phyloP scores from a whole-genome alignment of 169 alveolate species.

The Miamiensis avidus region DNA sequence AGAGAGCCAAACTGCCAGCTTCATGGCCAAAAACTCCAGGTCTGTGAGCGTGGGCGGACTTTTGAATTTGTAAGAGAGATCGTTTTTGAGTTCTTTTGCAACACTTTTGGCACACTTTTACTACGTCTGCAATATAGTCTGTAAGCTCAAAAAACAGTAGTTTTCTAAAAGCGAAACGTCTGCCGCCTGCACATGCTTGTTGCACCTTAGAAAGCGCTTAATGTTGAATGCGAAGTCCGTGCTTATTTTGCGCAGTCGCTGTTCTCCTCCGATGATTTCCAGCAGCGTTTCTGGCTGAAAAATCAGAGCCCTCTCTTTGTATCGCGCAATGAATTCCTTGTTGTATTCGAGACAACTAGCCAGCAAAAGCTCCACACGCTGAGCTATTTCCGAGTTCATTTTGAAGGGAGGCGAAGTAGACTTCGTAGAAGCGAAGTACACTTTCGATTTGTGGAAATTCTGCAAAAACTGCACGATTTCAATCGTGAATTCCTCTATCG shows the following conservation, averaged over 20 bases:
- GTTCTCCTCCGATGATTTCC: not conserved
- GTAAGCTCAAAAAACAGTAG: not conserved
- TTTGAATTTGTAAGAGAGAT: not conserved
- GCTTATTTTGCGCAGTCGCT: not conserved
- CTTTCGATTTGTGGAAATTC: not conserved
- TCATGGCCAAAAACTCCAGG: not conserved
- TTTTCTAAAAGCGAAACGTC: not conserved
- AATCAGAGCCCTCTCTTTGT: not conserved
- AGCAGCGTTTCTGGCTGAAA: not conserved
- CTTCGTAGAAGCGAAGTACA: no score
- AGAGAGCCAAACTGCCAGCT: not conserved
- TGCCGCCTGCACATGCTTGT: not conserved
- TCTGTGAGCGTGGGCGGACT: no score
- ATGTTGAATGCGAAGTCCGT: not conserved
- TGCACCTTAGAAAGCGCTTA: no score
- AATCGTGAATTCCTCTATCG: not conserved
- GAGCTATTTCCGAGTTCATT: not conserved
- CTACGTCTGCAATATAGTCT: not conserved
- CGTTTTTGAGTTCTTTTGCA: no score
- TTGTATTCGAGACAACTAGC: not conserved
- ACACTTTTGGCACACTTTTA: not conserved
- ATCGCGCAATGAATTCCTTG: not conserved
- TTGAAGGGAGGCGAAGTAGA: not conserved
- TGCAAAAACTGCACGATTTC: not conserved
- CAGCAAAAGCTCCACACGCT: not conserved